phyloP scores from a whole-genome alignment of 2,329 filamentous ascomycete genomes.

The Aspergillus transmontanensis region DNA sequence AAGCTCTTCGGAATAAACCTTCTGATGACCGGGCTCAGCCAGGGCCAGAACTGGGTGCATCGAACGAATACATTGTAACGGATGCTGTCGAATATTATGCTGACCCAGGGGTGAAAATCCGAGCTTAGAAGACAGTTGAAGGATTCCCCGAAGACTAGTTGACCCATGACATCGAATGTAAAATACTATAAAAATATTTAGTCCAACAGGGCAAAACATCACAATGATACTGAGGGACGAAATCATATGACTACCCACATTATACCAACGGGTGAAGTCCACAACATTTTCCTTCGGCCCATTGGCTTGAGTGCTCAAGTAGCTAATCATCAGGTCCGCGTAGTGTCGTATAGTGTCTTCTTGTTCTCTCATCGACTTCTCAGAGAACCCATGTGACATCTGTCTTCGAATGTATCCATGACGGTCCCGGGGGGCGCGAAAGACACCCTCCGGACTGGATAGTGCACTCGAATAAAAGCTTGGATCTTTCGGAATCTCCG shows the following conservation, averaged over 20 bases:
- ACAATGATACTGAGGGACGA: neutral
- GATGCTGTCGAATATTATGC: slow-evolving; percentile 35
- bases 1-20: slow-evolving; percentile 4
- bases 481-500: slow-evolving; percentile 11
- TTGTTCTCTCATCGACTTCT: slow-evolving; percentile 32
- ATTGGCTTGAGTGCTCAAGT: slow-evolving; percentile 15
- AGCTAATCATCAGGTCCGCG: slow-evolving; percentile 29
- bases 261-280: slow-evolving; percentile 25
- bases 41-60: slow-evolving; percentile 8
- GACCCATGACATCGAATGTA: slow-evolving; percentile 44
- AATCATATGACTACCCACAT: slow-evolving; percentile 27
- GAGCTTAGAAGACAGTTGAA: slow-evolving; percentile 43
- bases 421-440: slow-evolving; percentile 12
- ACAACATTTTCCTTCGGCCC: neutral
- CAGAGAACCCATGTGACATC: slow-evolving; percentile 33
- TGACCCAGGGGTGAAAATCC: slow-evolving; percentile 44
- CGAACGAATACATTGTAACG: slow-evolving; percentile 15
- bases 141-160: slow-evolving; percentile 42
- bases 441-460: slow-evolving; percentile 9
- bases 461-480: slow-evolving; percentile 1
- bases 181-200: slow-evolving; percentile 27
- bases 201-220: neutral
- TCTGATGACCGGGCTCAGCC: slow-evolving; percentile 1
- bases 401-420: slow-evolving; percentile 13
- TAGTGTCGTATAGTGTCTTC: slow-evolving; percentile 29